Evolutionary conservation across 2,329 filamentous ascomycete genomes (phyloP).

Genomic region (Ploettnerulaceae sp.): DNA sequence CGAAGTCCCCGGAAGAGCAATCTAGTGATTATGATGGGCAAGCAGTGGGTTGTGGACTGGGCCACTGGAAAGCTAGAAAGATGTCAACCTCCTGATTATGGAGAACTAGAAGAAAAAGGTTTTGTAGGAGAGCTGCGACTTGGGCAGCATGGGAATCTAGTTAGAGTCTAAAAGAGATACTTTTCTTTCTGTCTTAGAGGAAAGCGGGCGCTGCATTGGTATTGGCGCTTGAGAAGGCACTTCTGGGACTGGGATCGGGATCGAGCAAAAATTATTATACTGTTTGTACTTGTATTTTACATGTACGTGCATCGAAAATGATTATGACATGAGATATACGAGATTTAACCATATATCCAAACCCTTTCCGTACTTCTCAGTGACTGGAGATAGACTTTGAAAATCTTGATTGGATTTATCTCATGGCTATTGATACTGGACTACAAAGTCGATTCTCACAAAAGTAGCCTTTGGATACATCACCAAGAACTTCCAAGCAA

Average conservation of each 20-base stretch:
- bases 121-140: background rate
- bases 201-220: constrained; percentile 3
- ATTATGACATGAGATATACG: background rate
- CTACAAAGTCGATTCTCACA: no score
- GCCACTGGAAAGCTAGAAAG: constrained; percentile 49
- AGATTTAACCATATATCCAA: no score
- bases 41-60: constrained; percentile 58
- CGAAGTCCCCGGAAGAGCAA: constrained; percentile 54
- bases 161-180: background rate
- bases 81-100: constrained; percentile 50
- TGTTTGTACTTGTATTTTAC: constrained; percentile 8
- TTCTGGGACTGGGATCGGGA: background rate
- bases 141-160: background rate
- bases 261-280: constrained; percentile 2
- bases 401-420: no score
- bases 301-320: constrained; percentile 1
- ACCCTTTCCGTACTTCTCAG: no score
- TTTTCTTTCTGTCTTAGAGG: background rate
- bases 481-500: no score
- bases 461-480: no score
- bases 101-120: constrained; percentile 34
- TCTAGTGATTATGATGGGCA: constrained; percentile 52
- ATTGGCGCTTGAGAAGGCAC: constrained; percentile 1
- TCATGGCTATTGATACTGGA: no score
- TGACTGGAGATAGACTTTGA: no score